Evolutionary conservation across 192 early-diverging fungal species (phyloP).

Genomic region (Lobosporangium transversale): DNA sequence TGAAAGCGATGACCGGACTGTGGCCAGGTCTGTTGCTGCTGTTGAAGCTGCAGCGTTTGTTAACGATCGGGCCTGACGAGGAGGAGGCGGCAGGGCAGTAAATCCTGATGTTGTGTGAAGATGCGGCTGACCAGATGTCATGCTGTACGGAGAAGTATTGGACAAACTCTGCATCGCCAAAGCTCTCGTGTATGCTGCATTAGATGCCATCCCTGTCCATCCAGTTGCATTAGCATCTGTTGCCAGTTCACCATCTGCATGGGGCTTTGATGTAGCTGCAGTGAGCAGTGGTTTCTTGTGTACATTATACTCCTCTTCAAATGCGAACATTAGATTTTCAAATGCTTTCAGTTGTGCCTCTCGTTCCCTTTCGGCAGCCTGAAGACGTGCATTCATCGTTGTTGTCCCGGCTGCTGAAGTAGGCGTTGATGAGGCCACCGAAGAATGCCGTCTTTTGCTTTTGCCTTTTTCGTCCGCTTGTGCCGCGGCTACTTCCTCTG

Average conservation of each 20-base stretch:
- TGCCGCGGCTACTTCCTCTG: neutral
- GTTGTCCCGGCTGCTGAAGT: neutral
- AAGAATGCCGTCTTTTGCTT: slow-evolving; percentile 12
- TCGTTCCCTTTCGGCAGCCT: slow-evolving; percentile 13
- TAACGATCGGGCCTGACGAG: slow-evolving; percentile 3
- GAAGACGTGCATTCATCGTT: neutral
- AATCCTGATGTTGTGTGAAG: neutral
- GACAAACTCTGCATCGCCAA: too few relatives aligned
- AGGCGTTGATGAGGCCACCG: neutral
- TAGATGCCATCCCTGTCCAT: too few relatives aligned
- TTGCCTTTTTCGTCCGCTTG: slow-evolving; percentile 10
- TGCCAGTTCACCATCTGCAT: too few relatives aligned
- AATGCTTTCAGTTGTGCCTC: slow-evolving; percentile 23
- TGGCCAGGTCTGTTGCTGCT: neutral
- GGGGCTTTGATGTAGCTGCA: too few relatives aligned
- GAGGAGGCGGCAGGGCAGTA: neutral
- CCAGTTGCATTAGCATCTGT: too few relatives aligned
- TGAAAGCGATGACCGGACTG: slow-evolving; percentile 13
- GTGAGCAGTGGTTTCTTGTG: neutral
- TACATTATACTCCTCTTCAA: slow-evolving; percentile 18
- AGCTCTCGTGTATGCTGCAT: too few relatives aligned
- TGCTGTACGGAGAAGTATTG: neutral
- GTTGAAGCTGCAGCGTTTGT: neutral
- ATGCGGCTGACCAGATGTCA: neutral
- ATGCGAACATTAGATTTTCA: slow-evolving; percentile 33